These are phyloP conservation scores for Coriolopsis trogii DNA, from an alignment of 1,284 basidiomycete genomes.

Conservation along the genomic window DNA sequence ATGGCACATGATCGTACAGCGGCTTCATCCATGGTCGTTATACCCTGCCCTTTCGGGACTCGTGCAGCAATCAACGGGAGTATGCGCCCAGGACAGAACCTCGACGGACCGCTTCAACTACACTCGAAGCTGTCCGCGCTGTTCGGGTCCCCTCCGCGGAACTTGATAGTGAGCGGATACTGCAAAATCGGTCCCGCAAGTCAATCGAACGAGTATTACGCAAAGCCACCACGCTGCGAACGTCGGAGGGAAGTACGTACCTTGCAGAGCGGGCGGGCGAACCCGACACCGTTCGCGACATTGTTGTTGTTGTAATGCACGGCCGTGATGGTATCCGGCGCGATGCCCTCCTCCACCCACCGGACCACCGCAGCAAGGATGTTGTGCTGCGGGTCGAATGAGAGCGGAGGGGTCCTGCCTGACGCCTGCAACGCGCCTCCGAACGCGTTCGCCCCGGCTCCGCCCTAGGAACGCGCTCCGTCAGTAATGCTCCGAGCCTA, in stretches of 20 bases:
- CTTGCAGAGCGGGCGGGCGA: constrained; percentile 30
- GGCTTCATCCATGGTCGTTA: too few relatives aligned
- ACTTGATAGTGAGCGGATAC: not conserved
- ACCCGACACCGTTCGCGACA: constrained; percentile 25
- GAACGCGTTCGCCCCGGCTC: constrained; percentile 31
- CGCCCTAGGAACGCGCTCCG: constrained; percentile 19
- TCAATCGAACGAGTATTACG: too few relatives aligned
- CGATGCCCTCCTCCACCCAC: constrained; percentile 43
- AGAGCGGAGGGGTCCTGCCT: constrained; percentile 26
- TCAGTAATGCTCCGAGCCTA: not conserved
- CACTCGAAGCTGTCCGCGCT: not conserved
- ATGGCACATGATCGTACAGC: too few relatives aligned
- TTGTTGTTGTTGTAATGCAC: constrained; percentile 26
- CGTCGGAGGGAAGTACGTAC: too few relatives aligned
- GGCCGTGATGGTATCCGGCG: constrained; percentile 38
- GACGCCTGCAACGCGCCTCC: constrained; percentile 28
- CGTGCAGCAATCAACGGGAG: too few relatives aligned
- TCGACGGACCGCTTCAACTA: too few relatives aligned
- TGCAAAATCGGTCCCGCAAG: too few relatives aligned
- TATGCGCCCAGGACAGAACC: too few relatives aligned
- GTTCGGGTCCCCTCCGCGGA: not conserved
- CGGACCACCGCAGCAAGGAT: constrained; percentile 41
- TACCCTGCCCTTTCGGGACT: too few relatives aligned
- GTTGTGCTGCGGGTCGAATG: constrained; percentile 35
- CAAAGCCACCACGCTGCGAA: too few relatives aligned